Evolutionary conservation across 2,329 filamentous ascomycete species (phyloP), one percentile per base, ranked within the genome.

Genomic region (Xylaria sp.): DNA sequence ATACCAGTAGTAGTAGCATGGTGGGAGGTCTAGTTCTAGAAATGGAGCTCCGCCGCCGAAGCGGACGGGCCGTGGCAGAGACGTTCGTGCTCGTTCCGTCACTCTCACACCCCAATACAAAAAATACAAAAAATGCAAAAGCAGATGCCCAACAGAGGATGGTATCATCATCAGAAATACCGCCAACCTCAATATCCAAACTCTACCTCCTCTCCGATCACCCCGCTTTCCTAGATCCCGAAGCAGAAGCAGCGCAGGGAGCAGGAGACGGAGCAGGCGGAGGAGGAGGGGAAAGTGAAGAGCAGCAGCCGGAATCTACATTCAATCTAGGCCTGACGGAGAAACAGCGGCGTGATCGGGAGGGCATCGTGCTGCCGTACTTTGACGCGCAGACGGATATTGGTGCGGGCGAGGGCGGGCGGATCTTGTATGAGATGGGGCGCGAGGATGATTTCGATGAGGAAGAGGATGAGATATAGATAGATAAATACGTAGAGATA

Each of bases 341-440:
- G 68, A 94, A 96, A 83, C 96, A 99, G 83, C 88, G 92, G 75
- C 86, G 87, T 72, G 95, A 97, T 60, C 85, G 96, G 32, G 95
- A 98, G 76, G 93, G 92, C 0, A 93, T 99, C 9, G 92, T 98
- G 50, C 80, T 98, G 80, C 96, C 96, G 18, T 98, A 99, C 80
- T 98, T 97, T 81, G 96, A 99, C 83, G 96, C 96, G 28, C 96
- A 99, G 85, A 93, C 90, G 63, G 91, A 91, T 57, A 87, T 90
- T 61, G 91, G 90, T 0, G 87, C 89, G 0, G 94, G 94, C 0
- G 94, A 97, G 76, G 95, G 96, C 4, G 96, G 96, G 0, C 87
- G 95, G 70, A 99, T 99, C 73, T 78, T 99, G 76, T 99, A 99
- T 79, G 95, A 98, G 75, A 97, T 98, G 92, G 95, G 94, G 1